phyloP scores from a whole-genome alignment of 1,139 yeast species.

The Zygoascus meyerae region DNA sequence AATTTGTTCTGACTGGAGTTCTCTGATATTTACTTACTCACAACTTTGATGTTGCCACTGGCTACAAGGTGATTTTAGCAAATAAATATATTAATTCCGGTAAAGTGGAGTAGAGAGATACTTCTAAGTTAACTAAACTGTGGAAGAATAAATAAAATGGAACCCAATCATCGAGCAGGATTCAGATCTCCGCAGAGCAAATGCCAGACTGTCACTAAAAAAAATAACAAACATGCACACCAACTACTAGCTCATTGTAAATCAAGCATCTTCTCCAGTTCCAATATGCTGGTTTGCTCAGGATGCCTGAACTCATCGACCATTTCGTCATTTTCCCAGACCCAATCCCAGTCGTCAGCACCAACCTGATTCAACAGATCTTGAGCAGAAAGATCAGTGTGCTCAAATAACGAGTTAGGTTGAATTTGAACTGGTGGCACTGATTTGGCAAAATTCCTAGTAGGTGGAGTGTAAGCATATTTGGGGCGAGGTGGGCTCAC shows the following conservation, averaged over 20 bases:
- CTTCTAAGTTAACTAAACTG: neutral
- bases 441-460: neutral
- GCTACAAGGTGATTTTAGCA: too few species aligned
- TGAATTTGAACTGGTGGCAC: neutral
- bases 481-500: conserved; percentile 1
- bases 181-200: neutral
- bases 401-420: neutral
- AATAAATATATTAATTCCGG: too few species aligned
- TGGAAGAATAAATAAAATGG: conserved; percentile 3
- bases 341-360: conserved; percentile 11
- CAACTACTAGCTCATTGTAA: neutral
- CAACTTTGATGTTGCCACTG: too few species aligned
- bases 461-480: conserved; percentile 3
- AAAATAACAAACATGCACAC: neutral
- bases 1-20: too few species aligned
- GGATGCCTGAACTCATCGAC: conserved; percentile 6
- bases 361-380: neutral
- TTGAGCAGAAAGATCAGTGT: neutral
- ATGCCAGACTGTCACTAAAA: too few species aligned
- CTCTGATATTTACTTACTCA: too few species aligned
- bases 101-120: too few species aligned
- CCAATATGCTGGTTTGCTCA: conserved; percentile 3
- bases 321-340: conserved; percentile 8
- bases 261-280: conserved; percentile 9
- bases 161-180: neutral